Evolutionary conservation across 371 early-diverging fungal genomes (phyloP).

Genomic region (Rhizopus microsporus): DNA sequence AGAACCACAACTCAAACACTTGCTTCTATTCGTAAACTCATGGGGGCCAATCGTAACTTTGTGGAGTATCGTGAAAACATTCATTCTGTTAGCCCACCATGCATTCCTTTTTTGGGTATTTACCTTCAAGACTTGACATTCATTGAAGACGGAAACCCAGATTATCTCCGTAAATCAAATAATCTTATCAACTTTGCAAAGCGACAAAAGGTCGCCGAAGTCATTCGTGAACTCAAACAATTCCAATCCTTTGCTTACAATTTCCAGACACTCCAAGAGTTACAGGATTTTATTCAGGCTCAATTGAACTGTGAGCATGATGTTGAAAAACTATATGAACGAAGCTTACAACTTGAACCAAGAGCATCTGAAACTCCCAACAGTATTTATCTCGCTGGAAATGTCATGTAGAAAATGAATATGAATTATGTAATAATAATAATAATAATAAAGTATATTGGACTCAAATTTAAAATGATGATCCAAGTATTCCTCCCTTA

Average conservation of each 20-base stretch:
- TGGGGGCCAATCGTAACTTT: constrained; percentile 85
- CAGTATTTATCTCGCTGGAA: background rate
- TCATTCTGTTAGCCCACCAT: constrained; percentile 84
- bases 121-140: constrained; percentile 91
- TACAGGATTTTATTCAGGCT: constrained; percentile 77
- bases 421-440: background rate
- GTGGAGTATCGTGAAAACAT: constrained; percentile 84
- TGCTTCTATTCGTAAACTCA: constrained; percentile 54
- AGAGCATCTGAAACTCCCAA: constrained; percentile 20
- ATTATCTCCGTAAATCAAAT: constrained; percentile 60
- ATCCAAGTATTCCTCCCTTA: no score
- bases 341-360: constrained; percentile 70
- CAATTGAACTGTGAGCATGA: constrained; percentile 57
- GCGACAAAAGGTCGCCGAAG: constrained; percentile 80
- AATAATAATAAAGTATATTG: no score
- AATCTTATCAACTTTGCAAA: constrained; percentile 89
- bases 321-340: constrained; percentile 64
- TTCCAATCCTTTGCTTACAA: constrained; percentile 85
- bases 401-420: background rate
- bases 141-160: constrained; percentile 90
- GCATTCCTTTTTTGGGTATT: constrained; percentile 88
- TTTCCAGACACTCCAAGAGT: constrained; percentile 70
- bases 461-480: no score
- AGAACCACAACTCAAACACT: constrained; percentile 50
- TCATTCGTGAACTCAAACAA: constrained; percentile 87